These are phyloP conservation scores for Pelargonium citronellum DNA, from an alignment of 441 rosid genomes.

Conservation along the genomic window DNA sequence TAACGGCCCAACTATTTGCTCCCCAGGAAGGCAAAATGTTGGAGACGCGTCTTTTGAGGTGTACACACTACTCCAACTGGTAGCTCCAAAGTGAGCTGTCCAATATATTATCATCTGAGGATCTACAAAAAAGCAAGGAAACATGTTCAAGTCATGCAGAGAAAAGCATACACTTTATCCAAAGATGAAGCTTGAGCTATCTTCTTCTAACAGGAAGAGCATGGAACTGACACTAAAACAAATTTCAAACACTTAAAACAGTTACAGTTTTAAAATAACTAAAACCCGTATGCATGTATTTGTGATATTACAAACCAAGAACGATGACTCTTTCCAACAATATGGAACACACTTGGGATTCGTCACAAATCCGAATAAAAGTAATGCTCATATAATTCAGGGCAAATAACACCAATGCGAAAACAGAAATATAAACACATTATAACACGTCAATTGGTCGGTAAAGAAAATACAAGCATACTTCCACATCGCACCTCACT, in stretches of 20 bases:
- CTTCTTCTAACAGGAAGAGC: constrained; percentile 1
- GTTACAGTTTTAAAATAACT: background rate
- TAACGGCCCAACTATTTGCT: constrained; percentile 5
- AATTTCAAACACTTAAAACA: too few species aligned
- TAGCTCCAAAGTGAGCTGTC: constrained; percentile 7
- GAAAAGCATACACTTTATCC: background rate
- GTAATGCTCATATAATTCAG: background rate
- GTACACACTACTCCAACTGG: background rate
- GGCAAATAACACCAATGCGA: background rate
- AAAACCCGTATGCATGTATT: background rate
- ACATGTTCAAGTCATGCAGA: constrained; percentile 7
- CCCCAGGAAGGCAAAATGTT: background rate
- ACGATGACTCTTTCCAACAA: background rate
- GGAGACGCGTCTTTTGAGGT: constrained; percentile 3
- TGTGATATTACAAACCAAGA: background rate
- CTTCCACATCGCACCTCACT: background rate
- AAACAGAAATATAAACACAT: background rate
- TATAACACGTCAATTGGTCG: background rate
- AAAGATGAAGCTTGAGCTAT: background rate
- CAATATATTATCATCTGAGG: constrained; percentile 15
- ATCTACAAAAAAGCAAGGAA: constrained; percentile 23
- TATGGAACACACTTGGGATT: background rate
- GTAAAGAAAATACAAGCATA: background rate
- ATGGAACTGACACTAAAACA: background rate
- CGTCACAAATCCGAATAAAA: background rate